Evolutionary conservation across 148 eudicot species (phyloP), one percentile per base, ranked within the genome.

Genomic region (Camellia granthamiana): DNA sequence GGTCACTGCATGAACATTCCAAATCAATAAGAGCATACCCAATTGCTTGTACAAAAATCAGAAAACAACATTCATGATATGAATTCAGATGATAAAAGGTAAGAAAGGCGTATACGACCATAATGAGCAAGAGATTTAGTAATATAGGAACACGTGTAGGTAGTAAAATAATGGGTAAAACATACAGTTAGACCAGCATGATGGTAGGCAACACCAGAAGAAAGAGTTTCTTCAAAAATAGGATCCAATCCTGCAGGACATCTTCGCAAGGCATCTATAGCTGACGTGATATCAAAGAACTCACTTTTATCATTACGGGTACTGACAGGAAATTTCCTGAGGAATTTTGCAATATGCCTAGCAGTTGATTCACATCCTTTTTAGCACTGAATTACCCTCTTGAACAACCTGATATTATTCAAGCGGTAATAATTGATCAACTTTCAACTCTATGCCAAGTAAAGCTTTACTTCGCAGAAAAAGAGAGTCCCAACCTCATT

Each of bases 301-400:
- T 90, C 97, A 81, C 79, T 89, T 79, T 89, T 84, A 69, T 87
- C 90, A 69, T 87, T 85, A 74, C 87, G 90, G 44, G 83, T 84
- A 82, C 86, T 91, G 61, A 81, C 88, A 65, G 93, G 91, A 88
- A 91, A 92, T 77, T 84, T 88, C 77, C 84, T 88, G 56, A 97
- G 94, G 81, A 87, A 91, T 72, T 83, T 88, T 13, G 98, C 87
- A 71, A 94, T 83, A 83, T 97, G 99, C 87, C 86, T 87, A 3
- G 99, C 99, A 72, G 99, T 91, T 70, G 98, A 87, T 89, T 97
- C 99, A 69, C 99, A 97, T 80, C 99, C 99, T 88, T 97, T 97
- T 56, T 43, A 97, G 92, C 74, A 97, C 99, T 16, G 99, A 97
- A 77, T 97, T 86, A 79, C 99, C 99, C 74, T 94, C 97, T 92